phyloP scores from a whole-genome alignment of 306 rosid genomes.

The Oxytropis ochrocephala region DNA sequence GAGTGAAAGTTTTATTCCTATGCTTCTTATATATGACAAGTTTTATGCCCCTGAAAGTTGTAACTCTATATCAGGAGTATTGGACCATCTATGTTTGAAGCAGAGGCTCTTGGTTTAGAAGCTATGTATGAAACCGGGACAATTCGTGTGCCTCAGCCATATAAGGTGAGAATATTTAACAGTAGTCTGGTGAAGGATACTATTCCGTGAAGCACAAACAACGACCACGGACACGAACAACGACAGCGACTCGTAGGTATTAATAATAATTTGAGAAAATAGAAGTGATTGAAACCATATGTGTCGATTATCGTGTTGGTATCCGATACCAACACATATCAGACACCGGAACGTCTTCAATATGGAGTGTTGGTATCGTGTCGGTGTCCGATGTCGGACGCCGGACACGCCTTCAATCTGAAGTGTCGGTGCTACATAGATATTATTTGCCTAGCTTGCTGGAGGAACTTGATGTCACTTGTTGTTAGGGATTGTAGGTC shows the following conservation, averaged over 20 bases:
- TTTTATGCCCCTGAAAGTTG: conserved; percentile 19
- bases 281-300: not conserved
- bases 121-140: conserved; percentile 77
- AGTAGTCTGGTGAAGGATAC: not conserved
- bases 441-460: not conserved
- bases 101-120: conserved; percentile 87
- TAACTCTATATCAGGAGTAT: conserved; percentile 68
- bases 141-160: conserved; percentile 83
- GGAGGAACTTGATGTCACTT: conserved; percentile 18
- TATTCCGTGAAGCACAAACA: not conserved
- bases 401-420: not conserved
- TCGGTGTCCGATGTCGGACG: not conserved
- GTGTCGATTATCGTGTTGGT: no score
- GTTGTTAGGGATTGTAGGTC: conserved; percentile 47
- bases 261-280: not conserved
- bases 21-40: not conserved
- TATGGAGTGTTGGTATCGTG: not conserved
- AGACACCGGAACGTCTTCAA: no score
- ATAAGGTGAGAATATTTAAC: conserved; percentile 53
- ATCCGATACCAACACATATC: no score
- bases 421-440: not conserved
- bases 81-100: conserved; percentile 93
- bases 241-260: no score
- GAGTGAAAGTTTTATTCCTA: not conserved
- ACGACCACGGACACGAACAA: not conserved